Percentiles rank a stretch among this genome's conserved stretches.
Evolutionary conservation across 2,329 filamentous ascomycete genomes (phyloP).

Genomic region (Fusarium gaditjirri): DNA sequence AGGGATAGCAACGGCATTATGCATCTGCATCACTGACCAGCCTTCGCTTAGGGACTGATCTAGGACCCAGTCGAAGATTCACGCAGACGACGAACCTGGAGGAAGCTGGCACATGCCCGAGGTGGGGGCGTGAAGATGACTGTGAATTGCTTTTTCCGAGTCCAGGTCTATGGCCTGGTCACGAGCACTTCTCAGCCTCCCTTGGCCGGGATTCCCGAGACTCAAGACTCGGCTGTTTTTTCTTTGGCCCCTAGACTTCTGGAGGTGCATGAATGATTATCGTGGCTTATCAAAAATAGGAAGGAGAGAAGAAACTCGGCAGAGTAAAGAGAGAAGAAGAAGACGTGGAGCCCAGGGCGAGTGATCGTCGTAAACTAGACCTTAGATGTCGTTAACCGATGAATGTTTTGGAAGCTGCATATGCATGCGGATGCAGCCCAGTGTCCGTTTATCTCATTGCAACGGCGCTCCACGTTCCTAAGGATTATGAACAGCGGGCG

Average conservation of each 20-base stretch:
- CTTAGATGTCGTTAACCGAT: conserved; percentile 6
- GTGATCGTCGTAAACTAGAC: conserved; percentile 15
- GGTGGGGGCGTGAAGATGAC: conserved; percentile 25
- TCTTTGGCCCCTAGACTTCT: not conserved
- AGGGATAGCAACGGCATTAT: conserved; percentile 31
- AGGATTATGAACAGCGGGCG: not conserved
- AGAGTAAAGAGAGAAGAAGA: conserved; percentile 17
- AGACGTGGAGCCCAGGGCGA: conserved; percentile 12
- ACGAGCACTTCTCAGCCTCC: conserved; percentile 9
- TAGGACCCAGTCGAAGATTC: conserved; percentile 3
- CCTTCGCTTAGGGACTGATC: conserved; percentile 4
- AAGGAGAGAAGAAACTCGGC: conserved; percentile 7
- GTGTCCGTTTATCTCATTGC: conserved; percentile 4
- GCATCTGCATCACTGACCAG: conserved; percentile 7
- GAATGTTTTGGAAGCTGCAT: conserved; percentile 6
- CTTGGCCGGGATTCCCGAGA: conserved; percentile 3
- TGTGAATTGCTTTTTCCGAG: conserved; percentile 33
- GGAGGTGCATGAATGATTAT: conserved; percentile 7
- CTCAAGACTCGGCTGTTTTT: not conserved
- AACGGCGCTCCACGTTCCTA: conserved; percentile 22
- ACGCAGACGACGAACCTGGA: conserved; percentile 8
- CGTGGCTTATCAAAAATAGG: conserved; percentile 4
- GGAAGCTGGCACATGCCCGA: conserved; percentile 7
- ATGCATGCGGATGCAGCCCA: conserved; percentile 3
- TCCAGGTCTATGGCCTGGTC: not conserved